These are phyloP conservation scores for Sherardia arvensis DNA, from an alignment of 257 asterid species.

Conservation along the genomic window DNA sequence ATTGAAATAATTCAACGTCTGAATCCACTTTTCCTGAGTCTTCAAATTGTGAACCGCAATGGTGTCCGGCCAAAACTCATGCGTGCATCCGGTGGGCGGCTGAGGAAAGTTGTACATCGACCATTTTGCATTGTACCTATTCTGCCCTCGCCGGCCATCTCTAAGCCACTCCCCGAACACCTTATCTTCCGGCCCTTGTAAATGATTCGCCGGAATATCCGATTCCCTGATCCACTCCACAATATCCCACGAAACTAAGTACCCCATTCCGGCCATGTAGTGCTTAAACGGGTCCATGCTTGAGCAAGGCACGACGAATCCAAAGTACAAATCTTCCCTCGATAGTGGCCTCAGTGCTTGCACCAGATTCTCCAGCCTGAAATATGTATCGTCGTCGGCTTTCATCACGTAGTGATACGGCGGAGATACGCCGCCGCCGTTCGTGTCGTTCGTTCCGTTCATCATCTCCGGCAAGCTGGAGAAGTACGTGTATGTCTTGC, in stretches of 20 bases:
- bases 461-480: constrained; percentile 64
- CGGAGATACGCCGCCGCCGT: constrained; percentile 26
- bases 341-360: constrained; percentile 53
- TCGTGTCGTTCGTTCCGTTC: constrained; percentile 8
- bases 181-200: constrained; percentile 72
- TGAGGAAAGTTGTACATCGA: constrained; percentile 81
- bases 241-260: constrained; percentile 77
- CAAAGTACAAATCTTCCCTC: constrained; percentile 66
- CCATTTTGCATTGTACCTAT: constrained; percentile 87
- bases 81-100: constrained; percentile 71
- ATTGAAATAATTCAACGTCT: constrained; percentile 65
- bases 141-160: constrained; percentile 57
- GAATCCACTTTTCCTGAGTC: constrained; percentile 84
- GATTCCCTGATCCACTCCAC: constrained; percentile 76
- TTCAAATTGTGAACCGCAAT: constrained; percentile 76
- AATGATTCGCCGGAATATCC: constrained; percentile 51
- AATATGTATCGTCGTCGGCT: constrained; percentile 74
- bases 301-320: constrained; percentile 77
- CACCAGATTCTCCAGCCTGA: constrained; percentile 50
- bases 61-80: constrained; percentile 84
- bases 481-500: constrained; percentile 71
- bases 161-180: constrained; percentile 76
- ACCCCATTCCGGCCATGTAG: constrained; percentile 98
- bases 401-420: constrained; percentile 85
- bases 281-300: constrained; percentile 80